These are phyloP conservation scores for Lactarius trivialis DNA, from an alignment of 768 basidiomycete species.

Conservation along the genomic window DNA sequence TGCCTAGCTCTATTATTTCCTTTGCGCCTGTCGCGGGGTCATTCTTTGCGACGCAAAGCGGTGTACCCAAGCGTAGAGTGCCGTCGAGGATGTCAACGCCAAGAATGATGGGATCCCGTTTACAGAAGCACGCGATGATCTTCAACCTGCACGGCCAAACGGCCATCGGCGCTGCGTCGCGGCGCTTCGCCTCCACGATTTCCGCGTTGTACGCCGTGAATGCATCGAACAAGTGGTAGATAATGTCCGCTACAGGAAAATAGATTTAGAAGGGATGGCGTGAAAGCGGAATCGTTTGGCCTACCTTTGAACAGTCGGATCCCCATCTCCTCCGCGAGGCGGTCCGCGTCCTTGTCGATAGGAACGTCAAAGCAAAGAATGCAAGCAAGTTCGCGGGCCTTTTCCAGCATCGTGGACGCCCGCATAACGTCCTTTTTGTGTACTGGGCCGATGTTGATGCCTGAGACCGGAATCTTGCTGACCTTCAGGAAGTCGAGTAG, in stretches of 20 bases:
- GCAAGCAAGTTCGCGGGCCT: constrained; percentile 89
- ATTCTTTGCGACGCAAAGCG: constrained; percentile 89
- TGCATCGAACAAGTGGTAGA: constrained; percentile 95
- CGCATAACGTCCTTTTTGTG: constrained; percentile 95
- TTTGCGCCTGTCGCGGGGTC: constrained; percentile 84
- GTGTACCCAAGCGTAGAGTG: constrained; percentile 84
- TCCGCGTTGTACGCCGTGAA: constrained; percentile 93
- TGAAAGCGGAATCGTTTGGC: constrained; percentile 11
- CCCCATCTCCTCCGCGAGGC: constrained; percentile 88
- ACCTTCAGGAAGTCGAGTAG: constrained; percentile 89
- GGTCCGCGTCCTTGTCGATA: constrained; percentile 90
- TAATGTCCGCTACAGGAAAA: constrained; percentile 75
- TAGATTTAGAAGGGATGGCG: neutral
- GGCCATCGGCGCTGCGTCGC: constrained; percentile 88
- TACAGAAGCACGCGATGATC: constrained; percentile 89
- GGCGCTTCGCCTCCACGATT: constrained; percentile 86
- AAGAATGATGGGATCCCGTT: constrained; percentile 94
- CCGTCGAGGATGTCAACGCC: constrained; percentile 97
- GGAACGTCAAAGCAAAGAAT: constrained; percentile 95
- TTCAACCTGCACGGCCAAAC: constrained; percentile 96
- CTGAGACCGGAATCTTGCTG: constrained; percentile 96
- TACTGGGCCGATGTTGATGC: constrained; percentile 96
- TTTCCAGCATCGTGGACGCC: constrained; percentile 88
- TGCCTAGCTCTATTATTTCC: constrained; percentile 87
- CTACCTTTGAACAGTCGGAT: constrained; percentile 90